These are phyloP conservation scores for Stentor coeruleus DNA, from an alignment of 73 alveolate species.

Conservation along the genomic window DNA sequence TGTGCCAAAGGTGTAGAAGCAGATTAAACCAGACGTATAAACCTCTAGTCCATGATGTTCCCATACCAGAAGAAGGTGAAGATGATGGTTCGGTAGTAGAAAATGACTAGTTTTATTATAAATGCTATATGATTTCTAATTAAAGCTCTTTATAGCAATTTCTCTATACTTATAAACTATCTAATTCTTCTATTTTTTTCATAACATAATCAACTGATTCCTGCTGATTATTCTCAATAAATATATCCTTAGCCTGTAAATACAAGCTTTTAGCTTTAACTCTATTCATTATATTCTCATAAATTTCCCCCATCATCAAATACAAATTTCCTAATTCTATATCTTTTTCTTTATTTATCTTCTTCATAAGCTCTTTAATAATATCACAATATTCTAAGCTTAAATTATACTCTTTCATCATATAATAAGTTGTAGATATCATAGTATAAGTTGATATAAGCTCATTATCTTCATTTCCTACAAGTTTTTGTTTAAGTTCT, in stretches of 20 bases:
- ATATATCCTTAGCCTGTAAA: background rate
- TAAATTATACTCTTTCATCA: no score
- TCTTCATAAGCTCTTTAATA: no score
- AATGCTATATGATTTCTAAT: background rate
- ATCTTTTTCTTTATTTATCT: no score
- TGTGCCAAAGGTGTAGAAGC: background rate
- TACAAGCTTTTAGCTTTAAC: background rate
- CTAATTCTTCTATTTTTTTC: background rate
- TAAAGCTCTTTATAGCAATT: background rate
- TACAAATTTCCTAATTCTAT: no score
- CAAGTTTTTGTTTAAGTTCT: no score
- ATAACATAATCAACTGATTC: background rate
- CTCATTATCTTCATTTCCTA: no score
- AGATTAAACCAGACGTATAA: slow-evolving; percentile 13
- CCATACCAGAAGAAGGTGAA: slow-evolving; percentile 13
- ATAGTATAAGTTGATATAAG: no score
- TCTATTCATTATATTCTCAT: background rate
- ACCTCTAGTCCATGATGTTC: background rate
- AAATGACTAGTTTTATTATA: background rate
- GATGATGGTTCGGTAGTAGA: background rate
- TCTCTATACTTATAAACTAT: no score
- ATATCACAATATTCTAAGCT: no score
- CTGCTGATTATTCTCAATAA: no score
- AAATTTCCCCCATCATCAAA: background rate
- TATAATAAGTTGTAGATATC: no score